Evolutionary conservation across 108 stramenopile genomes (phyloP), one percentile per base, ranked within the genome.

Genomic region (Nitzschia palea): DNA sequence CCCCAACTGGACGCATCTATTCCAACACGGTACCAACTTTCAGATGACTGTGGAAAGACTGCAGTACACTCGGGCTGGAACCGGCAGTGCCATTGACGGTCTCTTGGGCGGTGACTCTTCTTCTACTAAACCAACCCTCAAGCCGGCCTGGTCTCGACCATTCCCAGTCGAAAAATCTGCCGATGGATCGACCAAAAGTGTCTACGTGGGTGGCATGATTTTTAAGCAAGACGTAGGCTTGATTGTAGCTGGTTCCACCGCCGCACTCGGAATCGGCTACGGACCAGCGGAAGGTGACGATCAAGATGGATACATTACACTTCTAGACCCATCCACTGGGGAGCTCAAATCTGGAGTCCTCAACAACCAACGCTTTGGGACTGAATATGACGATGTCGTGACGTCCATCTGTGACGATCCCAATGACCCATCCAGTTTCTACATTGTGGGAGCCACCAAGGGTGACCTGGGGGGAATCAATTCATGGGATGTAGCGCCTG

Each of bases 231-330:
- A 30, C 0, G 50, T 20, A 6, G 60, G 61, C 30, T 34, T 71
- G n/a, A 52, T 60, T 0, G 22, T 71, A 27, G 60, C 61, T 17
- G 70, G 70, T 43, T 44, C 42, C 29, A 71, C 70, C 8, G 27
- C 50, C 5, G 60, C 50, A 2, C 18, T 55, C 18, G 70, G 70
- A 6, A n/a, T 37, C 6, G 70, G 51, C 2, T 71, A 71, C 36
- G 70, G 70, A 18, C 28, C 51, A n/a, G 61, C 61, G 37, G 52
- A 26, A 18, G 70, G 70, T 2, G 51, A 55, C 33, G 70, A 71
- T 52, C 61, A 71, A 37, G 70, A 71, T 34, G 70, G 70, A 54
- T 71, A 55, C 43, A 22, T 71, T 10, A 44, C 61, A 10, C 14
- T 71, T 32, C 35, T 71, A 4, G 61, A 62, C 29, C 28, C 52